phyloP scores from a whole-genome alignment of 1,284 basidiomycete species.

The Apiotrichum siamense region DNA sequence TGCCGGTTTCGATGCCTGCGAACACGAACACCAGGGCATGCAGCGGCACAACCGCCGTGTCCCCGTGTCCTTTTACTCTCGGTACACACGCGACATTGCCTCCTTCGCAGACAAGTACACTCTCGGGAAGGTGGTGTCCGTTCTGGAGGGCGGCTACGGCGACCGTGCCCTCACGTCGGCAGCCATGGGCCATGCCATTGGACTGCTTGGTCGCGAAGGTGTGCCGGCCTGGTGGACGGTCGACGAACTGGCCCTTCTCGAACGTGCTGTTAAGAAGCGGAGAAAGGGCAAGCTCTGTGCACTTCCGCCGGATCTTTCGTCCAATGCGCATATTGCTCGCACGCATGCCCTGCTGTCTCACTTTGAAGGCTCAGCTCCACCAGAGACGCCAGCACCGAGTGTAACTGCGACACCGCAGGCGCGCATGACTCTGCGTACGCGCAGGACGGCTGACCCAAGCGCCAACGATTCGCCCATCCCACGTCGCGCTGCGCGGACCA shows the following conservation, averaged over 20 bases:
- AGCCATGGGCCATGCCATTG: slow-evolving; percentile 68
- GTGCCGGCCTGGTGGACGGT: slow-evolving; percentile 64
- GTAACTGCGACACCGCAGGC: slow-evolving; percentile 13
- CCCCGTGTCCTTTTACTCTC: slow-evolving; percentile 75
- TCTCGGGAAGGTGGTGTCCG: slow-evolving; percentile 68
- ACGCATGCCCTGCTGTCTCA: slow-evolving; percentile 50
- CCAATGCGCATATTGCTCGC: slow-evolving; percentile 57
- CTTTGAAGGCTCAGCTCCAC: slow-evolving; percentile 42
- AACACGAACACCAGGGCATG: slow-evolving; percentile 88
- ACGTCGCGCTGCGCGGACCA: neutral
- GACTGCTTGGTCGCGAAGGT: slow-evolving; percentile 53
- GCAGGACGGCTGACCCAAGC: slow-evolving; percentile 3
- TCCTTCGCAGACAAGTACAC: slow-evolving; percentile 63
- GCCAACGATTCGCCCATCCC: neutral
- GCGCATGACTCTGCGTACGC: slow-evolving; percentile 17
- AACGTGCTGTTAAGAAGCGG: slow-evolving; percentile 57
- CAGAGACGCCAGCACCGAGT: slow-evolving; percentile 8
- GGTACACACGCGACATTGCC: slow-evolving; percentile 70
- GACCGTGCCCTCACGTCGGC: slow-evolving; percentile 79
- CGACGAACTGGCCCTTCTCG: slow-evolving; percentile 63
- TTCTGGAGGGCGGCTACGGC: slow-evolving; percentile 92
- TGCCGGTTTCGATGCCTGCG: slow-evolving; percentile 83
- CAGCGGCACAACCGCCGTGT: slow-evolving; percentile 86
- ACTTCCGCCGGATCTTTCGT: slow-evolving; percentile 52
- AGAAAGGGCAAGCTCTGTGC: slow-evolving; percentile 48